Conservation (phyloP, 192 early-diverging fungal species). For the Phlyctochytrium bullatum region DNA sequence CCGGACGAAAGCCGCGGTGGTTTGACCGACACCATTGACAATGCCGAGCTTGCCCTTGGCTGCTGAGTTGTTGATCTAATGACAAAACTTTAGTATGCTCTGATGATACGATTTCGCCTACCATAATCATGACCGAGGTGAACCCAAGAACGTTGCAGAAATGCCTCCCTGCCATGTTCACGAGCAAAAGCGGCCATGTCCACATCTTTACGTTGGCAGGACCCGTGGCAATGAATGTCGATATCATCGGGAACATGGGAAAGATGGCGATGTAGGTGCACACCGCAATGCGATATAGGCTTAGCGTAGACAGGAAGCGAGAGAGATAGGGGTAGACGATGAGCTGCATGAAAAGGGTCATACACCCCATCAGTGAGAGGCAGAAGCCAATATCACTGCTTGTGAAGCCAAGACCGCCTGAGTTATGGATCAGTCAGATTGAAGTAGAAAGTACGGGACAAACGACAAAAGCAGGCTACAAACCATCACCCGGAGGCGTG, state of each 20-base stretch:
- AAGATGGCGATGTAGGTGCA: slow-evolving; percentile 14
- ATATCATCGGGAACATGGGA: slow-evolving; percentile 16
- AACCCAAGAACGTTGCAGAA: slow-evolving; percentile 27
- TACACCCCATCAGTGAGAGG: neutral
- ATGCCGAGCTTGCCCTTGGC: slow-evolving; percentile 13
- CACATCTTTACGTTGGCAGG: neutral
- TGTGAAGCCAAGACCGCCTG: neutral
- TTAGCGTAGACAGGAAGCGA: neutral
- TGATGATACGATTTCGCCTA: neutral
- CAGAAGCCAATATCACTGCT: neutral
- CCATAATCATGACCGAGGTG: slow-evolving; percentile 26
- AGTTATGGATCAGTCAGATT: neutral
- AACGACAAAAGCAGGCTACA: neutral
- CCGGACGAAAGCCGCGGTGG: slow-evolving; percentile 25
- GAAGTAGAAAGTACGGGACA: neutral
- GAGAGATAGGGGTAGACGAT: slow-evolving; percentile 17
- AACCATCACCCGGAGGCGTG: slow-evolving; percentile 29
- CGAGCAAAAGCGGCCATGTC: slow-evolving; percentile 12
- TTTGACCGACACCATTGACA: slow-evolving; percentile 28
- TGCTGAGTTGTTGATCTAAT: slow-evolving; percentile 22
- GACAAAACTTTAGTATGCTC: neutral
- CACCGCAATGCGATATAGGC: slow-evolving; percentile 12
- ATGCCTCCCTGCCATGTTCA: slow-evolving; percentile 19
- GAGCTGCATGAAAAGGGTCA: slow-evolving; percentile 9
- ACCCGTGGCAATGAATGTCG: neutral